Evolutionary conservation across 2,329 filamentous ascomycete genomes (phyloP).

Genomic region (Bisporella sp.): DNA sequence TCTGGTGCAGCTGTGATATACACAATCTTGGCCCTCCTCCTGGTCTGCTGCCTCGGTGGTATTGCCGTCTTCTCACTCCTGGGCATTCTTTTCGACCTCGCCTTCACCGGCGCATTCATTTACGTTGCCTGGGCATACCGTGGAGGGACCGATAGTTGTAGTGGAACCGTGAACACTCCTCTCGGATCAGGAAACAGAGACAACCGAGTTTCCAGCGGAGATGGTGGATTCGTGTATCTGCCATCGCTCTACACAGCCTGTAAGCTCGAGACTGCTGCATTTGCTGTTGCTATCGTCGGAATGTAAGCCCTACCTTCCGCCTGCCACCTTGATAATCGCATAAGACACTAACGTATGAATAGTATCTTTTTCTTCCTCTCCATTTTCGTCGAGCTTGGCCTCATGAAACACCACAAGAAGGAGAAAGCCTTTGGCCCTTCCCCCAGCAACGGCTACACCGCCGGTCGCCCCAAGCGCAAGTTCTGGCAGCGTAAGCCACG

Average conservation of each 20-base stretch:
- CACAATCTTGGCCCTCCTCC: constrained; percentile 60
- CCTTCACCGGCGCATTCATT: constrained; percentile 71
- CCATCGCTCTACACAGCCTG: constrained; percentile 55
- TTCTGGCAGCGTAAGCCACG: constrained; percentile 24
- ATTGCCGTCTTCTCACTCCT: constrained; percentile 65
- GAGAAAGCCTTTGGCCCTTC: constrained; percentile 65
- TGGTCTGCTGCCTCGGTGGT: constrained; percentile 76
- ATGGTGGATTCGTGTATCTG: constrained; percentile 33
- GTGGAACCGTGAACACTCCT: constrained; percentile 55
- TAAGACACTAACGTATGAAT: neutral
- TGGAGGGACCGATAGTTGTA: constrained; percentile 60
- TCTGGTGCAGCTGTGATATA: constrained; percentile 71
- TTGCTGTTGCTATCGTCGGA: constrained; percentile 72
- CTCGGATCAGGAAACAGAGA: constrained; percentile 56
- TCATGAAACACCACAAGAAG: constrained; percentile 65
- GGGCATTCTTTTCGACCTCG: constrained; percentile 68
- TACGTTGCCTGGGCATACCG: constrained; percentile 74
- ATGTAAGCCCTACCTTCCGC: constrained; percentile 45
- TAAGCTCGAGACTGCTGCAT: constrained; percentile 65
- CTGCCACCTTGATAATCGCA: no score
- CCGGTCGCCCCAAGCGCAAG: constrained; percentile 39
- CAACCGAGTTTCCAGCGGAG: constrained; percentile 40
- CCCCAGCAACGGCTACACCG: constrained; percentile 62
- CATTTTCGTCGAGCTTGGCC: constrained; percentile 58
- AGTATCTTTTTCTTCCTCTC: constrained; percentile 72